Evolutionary conservation across 139 green algal genomes (phyloP), one percentile per base, ranked within the genome.

Genomic region (Diplosphaera chodatii): DNA sequence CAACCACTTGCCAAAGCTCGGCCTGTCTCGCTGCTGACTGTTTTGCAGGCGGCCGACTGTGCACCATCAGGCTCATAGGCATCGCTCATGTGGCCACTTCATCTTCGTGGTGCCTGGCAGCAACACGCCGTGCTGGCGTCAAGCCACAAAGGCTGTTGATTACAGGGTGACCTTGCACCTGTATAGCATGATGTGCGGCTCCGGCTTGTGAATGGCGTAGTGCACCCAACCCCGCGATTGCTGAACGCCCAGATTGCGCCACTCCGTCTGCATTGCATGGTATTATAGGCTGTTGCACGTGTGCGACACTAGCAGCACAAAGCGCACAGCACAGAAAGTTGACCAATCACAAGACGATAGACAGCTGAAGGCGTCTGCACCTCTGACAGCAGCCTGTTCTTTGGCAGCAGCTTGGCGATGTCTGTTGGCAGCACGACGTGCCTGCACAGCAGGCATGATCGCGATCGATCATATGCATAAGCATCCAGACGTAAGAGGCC

Each of bases 151-250:
- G 1, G 16, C 15, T 32, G 29, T 21, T 55, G 20, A 30, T 34
- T 62, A 59, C 25, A 6, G 27, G 41, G 10, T 48, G 37, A 6
- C 37, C 10, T 48, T 37, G n/a, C 67, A 92, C 84, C 93, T 87
- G 82, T 97, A 99, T 3, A 99, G 86, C 90, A 99, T 95, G 76
- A 99, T 98, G 80, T 98, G 94, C 0, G 87, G 92, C 87, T 98
- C 94, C 22, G 93, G 94, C 1, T 89, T 76, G 78, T 98, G 94
- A 55, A 98, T 94, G 25, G 91, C 91, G 69, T 98, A 98, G 82
- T 98, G 91, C 23, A 96, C 90, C 95, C 95, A 99, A 59, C 95
- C 95, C 6, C 92, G 81, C 1, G 91, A 97, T 81, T 99, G 95
- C 82, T 98, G 92, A 32, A 99, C 92, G 31, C 95, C 95, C 18